phyloP scores from a whole-genome alignment of 768 basidiomycete species.

The Boletus huronensis region DNA sequence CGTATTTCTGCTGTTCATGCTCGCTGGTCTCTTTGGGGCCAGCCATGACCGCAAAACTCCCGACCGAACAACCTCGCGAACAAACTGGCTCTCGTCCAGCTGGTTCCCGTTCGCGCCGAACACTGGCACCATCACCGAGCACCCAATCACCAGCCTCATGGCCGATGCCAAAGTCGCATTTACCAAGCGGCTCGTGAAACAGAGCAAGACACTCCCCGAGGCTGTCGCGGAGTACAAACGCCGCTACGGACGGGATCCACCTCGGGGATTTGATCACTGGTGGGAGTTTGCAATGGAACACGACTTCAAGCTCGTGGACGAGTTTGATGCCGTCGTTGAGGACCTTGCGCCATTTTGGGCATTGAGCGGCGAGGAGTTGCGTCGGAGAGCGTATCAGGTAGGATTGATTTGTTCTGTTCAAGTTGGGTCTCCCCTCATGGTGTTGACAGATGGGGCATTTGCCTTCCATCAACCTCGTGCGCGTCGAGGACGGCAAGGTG shows the following conservation, averaged over 20 bases:
- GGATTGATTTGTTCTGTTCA: not conserved
- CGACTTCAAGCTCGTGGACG: constrained; percentile 78
- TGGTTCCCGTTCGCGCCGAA: constrained; percentile 20
- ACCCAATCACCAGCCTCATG: constrained; percentile 87
- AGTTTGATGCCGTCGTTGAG: constrained; percentile 75
- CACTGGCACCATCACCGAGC: constrained; percentile 30
- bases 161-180: constrained; percentile 77
- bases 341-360: constrained; percentile 88
- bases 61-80: not conserved
- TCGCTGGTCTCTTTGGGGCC: constrained; percentile 45
- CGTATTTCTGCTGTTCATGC: constrained; percentile 47
- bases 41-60: constrained; percentile 19
- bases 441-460: constrained; percentile 62
- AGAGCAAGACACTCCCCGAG: constrained; percentile 74
- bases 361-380: constrained; percentile 66
- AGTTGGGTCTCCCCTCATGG: not conserved
- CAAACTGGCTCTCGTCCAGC: constrained; percentile 17
- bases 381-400: constrained; percentile 60
- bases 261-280: constrained; percentile 90
- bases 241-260: constrained; percentile 77
- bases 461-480: constrained; percentile 84
- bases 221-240: constrained; percentile 81
- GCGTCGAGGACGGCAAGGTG: constrained; percentile 63
- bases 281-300: constrained; percentile 74
- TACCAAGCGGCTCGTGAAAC: constrained; percentile 58